Evolutionary conservation across 2,329 filamentous ascomycete species (phyloP), one percentile per base, ranked within the genome.

Genomic region (Diaporthe sp.): DNA sequence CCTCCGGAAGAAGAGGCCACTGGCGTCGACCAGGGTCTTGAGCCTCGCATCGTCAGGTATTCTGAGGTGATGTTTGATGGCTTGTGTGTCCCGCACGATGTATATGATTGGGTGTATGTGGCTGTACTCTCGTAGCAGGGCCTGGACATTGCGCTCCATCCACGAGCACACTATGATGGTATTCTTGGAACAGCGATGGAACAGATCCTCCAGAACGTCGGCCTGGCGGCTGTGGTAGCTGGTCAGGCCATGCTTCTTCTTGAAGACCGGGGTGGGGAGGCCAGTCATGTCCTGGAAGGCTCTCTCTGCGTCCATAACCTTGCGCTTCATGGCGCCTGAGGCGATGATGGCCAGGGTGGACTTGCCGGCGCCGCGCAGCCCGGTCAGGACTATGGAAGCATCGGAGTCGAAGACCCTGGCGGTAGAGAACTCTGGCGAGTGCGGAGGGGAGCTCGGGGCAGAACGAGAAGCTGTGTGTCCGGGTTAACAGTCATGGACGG

Each of bases 291-390:
- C 90, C 57, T 92, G 88, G 78, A 96, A 96, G 62, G 89, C 88
- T 55, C 88, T 88, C 78, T 95, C 93, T 46, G 92, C 88, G 77
- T 95, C 94, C 72, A 95, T 85, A 3, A 95, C 87, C 72, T 91
- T 91, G 55, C 92, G 88, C 72, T 91, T 90, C 82, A 94, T 91
- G 67, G 93, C 92, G 10, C 92, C 92, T 0, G 93, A 93, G 8
- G 93, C 92, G 77, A 96, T 94, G 65, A 96, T 90, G 19, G 92
- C 94, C 15, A 96, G 85, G 1, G 93, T 95, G 2, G 93, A 93
- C 82, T 95, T 95, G 22, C 94, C 94, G 7, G 92, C 91, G 15
- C 94, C 94, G 19, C 93, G 91, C 74, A 95, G 91, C 2, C 94
- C 94, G 31, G 94, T 89, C 25, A 96, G 86, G 9, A 95, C 89